Conservation (phyloP, 2,329 filamentous ascomycete species). For the Ceratocystis smalleyi region DNA sequence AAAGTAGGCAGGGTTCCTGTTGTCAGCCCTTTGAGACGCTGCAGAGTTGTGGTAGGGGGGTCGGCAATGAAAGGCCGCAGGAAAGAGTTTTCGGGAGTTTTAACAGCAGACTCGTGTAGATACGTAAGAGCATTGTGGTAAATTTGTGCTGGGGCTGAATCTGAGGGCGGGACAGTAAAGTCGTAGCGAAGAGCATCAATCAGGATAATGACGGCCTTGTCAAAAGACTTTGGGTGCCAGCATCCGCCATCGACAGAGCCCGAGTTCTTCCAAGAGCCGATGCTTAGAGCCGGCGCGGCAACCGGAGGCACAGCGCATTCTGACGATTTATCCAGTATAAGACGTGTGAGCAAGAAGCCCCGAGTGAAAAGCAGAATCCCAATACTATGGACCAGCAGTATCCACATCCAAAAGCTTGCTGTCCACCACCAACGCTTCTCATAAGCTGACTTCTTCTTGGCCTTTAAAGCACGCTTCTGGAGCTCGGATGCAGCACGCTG, state of each 20-base stretch:
- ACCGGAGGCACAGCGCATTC: conserved; percentile 54
- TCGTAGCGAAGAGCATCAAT: conserved; percentile 94
- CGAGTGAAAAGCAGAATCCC: conserved; percentile 88
- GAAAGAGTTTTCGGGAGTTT: conserved; percentile 67
- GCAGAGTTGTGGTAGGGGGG: conserved; percentile 83
- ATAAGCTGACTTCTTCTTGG: conserved; percentile 23
- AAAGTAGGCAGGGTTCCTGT: conserved; percentile 93
- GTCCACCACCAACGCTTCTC: conserved; percentile 42
- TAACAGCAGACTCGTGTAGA: conserved; percentile 64
- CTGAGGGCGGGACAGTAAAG: conserved; percentile 69
- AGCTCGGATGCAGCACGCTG: conserved; percentile 7
- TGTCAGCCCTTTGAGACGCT: conserved; percentile 82
- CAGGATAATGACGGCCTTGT: conserved; percentile 77
- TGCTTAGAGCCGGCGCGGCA: conserved; percentile 23
- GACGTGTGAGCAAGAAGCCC: conserved; percentile 80
- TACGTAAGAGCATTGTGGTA: conserved; percentile 85
- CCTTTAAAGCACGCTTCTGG: conserved; percentile 10
- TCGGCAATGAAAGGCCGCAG: conserved; percentile 92
- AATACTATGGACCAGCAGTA: conserved; percentile 58
- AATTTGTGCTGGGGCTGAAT: conserved; percentile 28
- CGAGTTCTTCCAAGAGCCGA: conserved; percentile 25
- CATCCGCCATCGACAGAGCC: conserved; percentile 51
- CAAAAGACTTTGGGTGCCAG: conserved; percentile 90
- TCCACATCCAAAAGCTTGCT: conserved; percentile 52
- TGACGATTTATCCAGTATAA: conserved; percentile 64